Evolutionary conservation across 2,329 filamentous ascomycete genomes (phyloP).

Genomic region (Bipolaris sorokiniana): DNA sequence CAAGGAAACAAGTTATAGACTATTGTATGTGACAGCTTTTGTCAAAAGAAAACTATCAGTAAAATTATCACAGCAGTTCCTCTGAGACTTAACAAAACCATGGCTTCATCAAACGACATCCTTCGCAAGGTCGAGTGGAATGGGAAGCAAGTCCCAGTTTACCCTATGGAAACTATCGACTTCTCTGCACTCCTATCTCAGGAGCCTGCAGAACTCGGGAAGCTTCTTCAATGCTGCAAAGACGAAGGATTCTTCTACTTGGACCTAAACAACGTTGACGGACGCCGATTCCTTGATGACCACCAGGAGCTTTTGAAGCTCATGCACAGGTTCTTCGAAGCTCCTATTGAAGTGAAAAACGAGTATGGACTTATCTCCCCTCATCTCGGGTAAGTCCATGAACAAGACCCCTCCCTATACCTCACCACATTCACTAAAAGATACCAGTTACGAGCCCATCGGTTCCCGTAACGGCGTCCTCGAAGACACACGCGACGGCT

Average conservation of each 20-base stretch:
- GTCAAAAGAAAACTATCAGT: background rate
- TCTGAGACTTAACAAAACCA: constrained; percentile 9
- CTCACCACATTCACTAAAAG: background rate
- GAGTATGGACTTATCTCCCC: constrained; percentile 62
- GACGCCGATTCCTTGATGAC: constrained; percentile 60
- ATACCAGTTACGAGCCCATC: constrained; percentile 28
- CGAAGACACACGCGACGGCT: constrained; percentile 39
- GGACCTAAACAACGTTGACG: constrained; percentile 60
- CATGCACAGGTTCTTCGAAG: constrained; percentile 63
- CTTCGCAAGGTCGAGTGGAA: constrained; percentile 40
- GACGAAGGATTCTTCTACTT: constrained; percentile 64
- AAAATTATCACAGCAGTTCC: background rate
- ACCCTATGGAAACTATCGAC: constrained; percentile 55
- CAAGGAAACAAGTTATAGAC: background rate
- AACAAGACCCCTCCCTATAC: background rate
- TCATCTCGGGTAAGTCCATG: constrained; percentile 57
- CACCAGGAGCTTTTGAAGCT: constrained; percentile 60
- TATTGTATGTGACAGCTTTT: no score
- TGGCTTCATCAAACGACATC: constrained; percentile 32
- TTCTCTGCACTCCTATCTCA: constrained; percentile 61
- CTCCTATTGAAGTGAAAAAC: constrained; percentile 62
- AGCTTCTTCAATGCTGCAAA: constrained; percentile 57
- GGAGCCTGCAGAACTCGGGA: constrained; percentile 61
- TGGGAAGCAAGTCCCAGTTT: constrained; percentile 40
- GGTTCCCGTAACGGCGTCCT: constrained; percentile 40